Conservation (phyloP, 2,329 filamentous ascomycete species). For the Pseudodiploospora longispora region DNA sequence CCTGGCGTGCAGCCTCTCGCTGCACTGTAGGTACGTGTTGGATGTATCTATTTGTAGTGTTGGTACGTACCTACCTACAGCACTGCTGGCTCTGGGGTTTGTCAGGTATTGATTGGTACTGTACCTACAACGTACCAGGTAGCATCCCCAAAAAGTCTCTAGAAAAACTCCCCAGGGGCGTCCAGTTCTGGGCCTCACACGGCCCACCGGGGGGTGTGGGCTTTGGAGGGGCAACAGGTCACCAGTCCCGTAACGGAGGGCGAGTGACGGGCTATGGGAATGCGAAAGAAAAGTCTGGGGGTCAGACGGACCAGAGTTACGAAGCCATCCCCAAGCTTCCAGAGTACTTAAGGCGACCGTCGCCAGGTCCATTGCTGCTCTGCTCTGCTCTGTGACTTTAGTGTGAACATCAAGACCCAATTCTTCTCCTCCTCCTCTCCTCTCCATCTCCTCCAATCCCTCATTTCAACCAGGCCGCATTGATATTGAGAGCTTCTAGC, state of each 20-base stretch:
- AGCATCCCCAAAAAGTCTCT: background rate
- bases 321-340: constrained; percentile 3
- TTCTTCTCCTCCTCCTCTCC: background rate
- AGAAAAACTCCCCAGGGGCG: background rate
- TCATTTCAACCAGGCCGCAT: background rate
- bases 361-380: constrained; percentile 2
- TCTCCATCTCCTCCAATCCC: background rate
- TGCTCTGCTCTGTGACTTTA: constrained; percentile 1
- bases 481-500: background rate
- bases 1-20: too few relatives aligned
- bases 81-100: too few relatives aligned
- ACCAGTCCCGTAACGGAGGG: constrained; percentile 6
- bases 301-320: constrained; percentile 2
- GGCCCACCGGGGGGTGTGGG: constrained; percentile 1
- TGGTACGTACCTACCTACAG: background rate
- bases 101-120: too few relatives aligned
- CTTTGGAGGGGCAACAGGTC: constrained; percentile 2
- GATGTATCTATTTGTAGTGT: background rate
- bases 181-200: constrained; percentile 9
- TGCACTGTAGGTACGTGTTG: constrained; percentile 1
- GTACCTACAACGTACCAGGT: too few relatives aligned
- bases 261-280: constrained; percentile 6
- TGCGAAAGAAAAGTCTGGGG: background rate
- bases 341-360: constrained; percentile 8
- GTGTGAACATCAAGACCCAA: background rate